Evolutionary conservation across 441 rosid species (phyloP), one percentile per base, ranked within the genome.

Genomic region (Lagerstroemia fauriei): DNA sequence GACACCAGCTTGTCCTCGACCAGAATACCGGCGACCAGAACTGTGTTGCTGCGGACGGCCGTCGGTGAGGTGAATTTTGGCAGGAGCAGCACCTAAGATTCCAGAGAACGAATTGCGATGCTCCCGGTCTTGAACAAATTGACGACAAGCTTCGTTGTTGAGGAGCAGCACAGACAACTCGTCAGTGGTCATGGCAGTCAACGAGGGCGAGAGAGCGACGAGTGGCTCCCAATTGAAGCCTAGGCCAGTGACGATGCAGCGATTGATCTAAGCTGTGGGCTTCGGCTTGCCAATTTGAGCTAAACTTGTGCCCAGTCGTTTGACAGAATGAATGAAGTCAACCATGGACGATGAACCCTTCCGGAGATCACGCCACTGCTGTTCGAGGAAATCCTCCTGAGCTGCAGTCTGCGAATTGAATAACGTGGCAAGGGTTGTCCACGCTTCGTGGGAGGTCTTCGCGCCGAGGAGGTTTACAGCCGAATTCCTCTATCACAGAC

Each of bases 331-430:
- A 17, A 73, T 10, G 9, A 8, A 12, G 34, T 32, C 76, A 8
- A 46, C 10, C 76, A 73, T 73, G 1, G 76, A 34, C 3, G 44
- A 24, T 31, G 29, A 16, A 16, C 48, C 76, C 25, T 73, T 73
- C 24, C n/a, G 3, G 47, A 73, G 14, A 3, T 31, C 48, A 11
- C 76, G 48, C 48, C 76, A 34, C 31, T 73, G 76, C 22, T 29
- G 76, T 4, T 73, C 48, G 48, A 73, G 76, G n/a, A 73, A 34
- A 32, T 73, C 41, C 18, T 73, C 76, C 48, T 73, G 76, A 46
- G 76, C 76, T 5, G 22, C 17, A 16, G 76, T 73, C 31, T 73
- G 76, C 5, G 24, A 32, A 16, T 32, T 48, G 24, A 73, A 73
- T 31, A 46, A 16, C 38, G 76, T 73, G 46, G 47, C 76, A 12